Evolutionary conservation across 139 green algal genomes (phyloP).

Genomic region (Trebouxia sp.): DNA sequence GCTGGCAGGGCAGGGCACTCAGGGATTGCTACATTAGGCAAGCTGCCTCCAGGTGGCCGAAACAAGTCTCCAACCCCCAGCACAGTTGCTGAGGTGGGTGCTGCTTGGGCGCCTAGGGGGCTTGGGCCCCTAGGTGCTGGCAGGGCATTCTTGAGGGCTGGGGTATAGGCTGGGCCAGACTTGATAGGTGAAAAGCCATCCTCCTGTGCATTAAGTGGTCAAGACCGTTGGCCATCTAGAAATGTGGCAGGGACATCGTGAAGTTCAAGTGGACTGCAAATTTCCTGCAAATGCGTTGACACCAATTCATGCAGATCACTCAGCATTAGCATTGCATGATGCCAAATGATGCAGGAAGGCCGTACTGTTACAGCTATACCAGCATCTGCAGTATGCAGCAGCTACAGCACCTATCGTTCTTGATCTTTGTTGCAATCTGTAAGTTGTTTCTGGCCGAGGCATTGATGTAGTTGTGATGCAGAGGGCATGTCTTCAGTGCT

Average conservation of each 20-base stretch:
- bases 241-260: background rate
- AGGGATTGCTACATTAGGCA: background rate
- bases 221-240: background rate
- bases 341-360: background rate
- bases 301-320: background rate
- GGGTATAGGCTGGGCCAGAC: constrained; percentile 18
- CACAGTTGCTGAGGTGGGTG: background rate
- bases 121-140: background rate
- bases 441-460: no score
- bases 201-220: no score
- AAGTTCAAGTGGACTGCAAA: background rate
- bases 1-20: constrained; percentile 14
- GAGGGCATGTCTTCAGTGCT: no score
- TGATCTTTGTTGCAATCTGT: no score
- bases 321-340: background rate
- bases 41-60: background rate
- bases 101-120: background rate
- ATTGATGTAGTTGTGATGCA: no score
- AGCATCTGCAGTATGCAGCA: no score
- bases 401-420: no score
- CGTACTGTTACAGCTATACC: background rate
- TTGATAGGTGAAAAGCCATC: constrained; percentile 21
- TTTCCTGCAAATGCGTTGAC: background rate
- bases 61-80: background rate
- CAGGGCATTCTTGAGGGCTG: background rate